Conservation (phyloP, 2,329 filamentous ascomycete genomes). For the Dendrostoma leiphaemia region DNA sequence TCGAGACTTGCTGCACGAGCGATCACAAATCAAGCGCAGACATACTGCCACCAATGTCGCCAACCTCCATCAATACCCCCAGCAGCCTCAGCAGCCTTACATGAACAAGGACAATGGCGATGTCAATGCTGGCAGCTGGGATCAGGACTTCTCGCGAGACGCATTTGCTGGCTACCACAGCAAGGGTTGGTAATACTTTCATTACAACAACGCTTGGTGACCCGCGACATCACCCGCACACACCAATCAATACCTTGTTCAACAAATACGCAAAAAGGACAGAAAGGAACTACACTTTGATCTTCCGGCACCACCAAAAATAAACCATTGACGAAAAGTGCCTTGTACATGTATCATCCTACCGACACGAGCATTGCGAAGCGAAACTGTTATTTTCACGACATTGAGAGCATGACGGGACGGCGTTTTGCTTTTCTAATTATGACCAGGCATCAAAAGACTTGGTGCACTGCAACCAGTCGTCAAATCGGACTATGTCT, state of each 20-base stretch:
- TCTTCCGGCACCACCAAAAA: slow-evolving; percentile 7
- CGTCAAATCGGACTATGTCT: background rate
- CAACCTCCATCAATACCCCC: slow-evolving; percentile 80
- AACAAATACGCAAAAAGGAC: slow-evolving; percentile 7
- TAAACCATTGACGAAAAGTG: slow-evolving; percentile 7
- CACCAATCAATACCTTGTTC: background rate
- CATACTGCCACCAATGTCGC: slow-evolving; percentile 90
- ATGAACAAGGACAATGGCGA: slow-evolving; percentile 57
- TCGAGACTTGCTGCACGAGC: slow-evolving; percentile 89
- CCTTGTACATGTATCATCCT: slow-evolving; percentile 13
- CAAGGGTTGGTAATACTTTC: slow-evolving; percentile 77
- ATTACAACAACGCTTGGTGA: slow-evolving; percentile 3
- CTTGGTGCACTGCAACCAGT: background rate
- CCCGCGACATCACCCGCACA: slow-evolving; percentile 4
- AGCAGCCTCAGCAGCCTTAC: slow-evolving; percentile 45
- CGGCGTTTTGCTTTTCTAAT: slow-evolving; percentile 10
- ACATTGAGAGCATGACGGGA: slow-evolving; percentile 14
- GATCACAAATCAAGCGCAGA: slow-evolving; percentile 86
- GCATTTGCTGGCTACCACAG: slow-evolving; percentile 78
- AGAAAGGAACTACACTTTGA: slow-evolving; percentile 8
- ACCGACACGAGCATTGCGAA: slow-evolving; percentile 17
- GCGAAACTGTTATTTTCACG: slow-evolving; percentile 14
- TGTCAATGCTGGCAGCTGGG: slow-evolving; percentile 72
- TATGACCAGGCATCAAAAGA: background rate
- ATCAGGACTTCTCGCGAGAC: slow-evolving; percentile 81